Evolutionary conservation across 495 filamentous ascomycete genomes (phyloP), one percentile per base, ranked within the genome.

Genomic region (Penicillium taxi): DNA sequence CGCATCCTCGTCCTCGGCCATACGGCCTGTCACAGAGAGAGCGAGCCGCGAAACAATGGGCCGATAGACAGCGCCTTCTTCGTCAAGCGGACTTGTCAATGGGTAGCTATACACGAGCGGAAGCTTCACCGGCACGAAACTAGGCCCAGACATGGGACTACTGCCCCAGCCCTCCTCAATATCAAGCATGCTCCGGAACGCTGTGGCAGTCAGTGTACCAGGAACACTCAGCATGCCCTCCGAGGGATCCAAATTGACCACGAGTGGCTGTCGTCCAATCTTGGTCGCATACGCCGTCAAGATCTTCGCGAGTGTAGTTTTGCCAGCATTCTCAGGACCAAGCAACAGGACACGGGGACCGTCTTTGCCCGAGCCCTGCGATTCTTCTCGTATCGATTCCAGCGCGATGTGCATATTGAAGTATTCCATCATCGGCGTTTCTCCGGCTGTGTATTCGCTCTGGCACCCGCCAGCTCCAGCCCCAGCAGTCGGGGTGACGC

Each of bases 51-150:
- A 82, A 26, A 84, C 61, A 39, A 96, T 53, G 1, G 79, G 75
- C 58, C 77, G 83, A 56, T 80, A 95, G 9, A 89, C 54, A 26
- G 67, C 70, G 18, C 73, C 66, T 35, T 89, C 83, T 5, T 85
- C 83, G 42, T 91, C 82, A 8, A 68, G 48, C 3, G 86, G 78
- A 41, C 67, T 81, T 26, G 76, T 68, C 36, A 84, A 66, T 7
- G 88, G 88, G 59, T 86, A 88, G 48, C 84, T 84, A 50, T 95
- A 96, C n/a, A 88, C 85, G 37, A 96, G 60, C 13, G 93, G 93
- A 46, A 91, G 63, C 64, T 95, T 96, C 16, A 94, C 84, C 1
- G 91, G 87, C 11, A 91, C 75, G 9, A 78, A 73, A 42, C 81
- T 91, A 5, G 93, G 88, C 2, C 89, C 90, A 39, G 80, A 90